A percentile compares a stretch with the other conserved stretches of the same genome.
These are phyloP conservation scores for Magnolia officinalis DNA, from an alignment of 164 flowering plant species.

Conservation along the genomic window DNA sequence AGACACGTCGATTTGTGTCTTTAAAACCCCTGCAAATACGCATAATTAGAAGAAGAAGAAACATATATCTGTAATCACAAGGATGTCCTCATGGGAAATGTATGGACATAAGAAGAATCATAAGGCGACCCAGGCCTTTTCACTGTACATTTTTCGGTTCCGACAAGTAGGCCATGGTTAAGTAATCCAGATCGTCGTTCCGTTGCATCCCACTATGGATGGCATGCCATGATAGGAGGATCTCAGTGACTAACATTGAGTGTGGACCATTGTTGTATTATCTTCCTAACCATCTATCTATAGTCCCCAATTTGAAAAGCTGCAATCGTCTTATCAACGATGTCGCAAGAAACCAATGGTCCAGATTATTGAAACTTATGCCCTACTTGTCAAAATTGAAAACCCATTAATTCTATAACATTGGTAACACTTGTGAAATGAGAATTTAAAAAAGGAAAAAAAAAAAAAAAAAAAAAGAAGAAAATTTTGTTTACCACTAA, in stretches of 20 bases:
- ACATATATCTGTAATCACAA: not conserved
- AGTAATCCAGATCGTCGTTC: not conserved
- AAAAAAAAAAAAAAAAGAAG: not conserved
- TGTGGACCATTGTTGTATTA: not conserved
- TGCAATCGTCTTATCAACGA: too few species aligned
- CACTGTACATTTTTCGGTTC: not conserved
- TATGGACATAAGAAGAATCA: too few species aligned
- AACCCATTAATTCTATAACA: not conserved
- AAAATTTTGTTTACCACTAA: conserved; percentile 35
- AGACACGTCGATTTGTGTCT: conserved; percentile 9
- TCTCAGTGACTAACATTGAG: not conserved
- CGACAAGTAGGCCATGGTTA: not conserved
- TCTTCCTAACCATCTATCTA: too few species aligned
- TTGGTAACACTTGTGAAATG: not conserved
- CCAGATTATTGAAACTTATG: not conserved
- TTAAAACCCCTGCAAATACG: not conserved
- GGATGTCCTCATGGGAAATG: not conserved
- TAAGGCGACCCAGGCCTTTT: too few species aligned
- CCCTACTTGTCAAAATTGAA: not conserved
- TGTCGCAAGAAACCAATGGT: not conserved
- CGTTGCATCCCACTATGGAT: not conserved
- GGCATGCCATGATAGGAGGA: not conserved
- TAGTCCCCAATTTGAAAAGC: too few species aligned
- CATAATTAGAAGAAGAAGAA: not conserved
- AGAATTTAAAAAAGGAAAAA: not conserved